Conservation (phyloP, 1,284 basidiomycete genomes). For the Marasmius tenuissimus region DNA sequence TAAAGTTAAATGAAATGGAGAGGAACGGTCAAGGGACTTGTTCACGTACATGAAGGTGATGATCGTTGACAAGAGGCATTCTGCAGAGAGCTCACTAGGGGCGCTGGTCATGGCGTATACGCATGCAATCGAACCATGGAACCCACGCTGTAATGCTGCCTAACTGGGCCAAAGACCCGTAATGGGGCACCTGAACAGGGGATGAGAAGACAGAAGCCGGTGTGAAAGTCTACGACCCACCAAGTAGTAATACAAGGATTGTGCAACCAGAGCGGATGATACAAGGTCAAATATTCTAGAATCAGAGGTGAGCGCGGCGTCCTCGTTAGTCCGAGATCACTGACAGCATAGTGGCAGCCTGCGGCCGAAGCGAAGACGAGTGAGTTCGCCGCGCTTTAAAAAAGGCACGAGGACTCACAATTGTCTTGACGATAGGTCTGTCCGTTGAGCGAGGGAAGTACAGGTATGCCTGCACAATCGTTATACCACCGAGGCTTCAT, state of each 20-base stretch:
- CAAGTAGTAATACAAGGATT: constrained; percentile 27
- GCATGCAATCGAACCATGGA: neutral
- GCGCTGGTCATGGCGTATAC: neutral
- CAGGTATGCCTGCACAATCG: constrained; percentile 28
- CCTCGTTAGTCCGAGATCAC: neutral
- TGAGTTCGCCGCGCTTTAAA: no score
- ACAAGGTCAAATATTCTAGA: constrained; percentile 23
- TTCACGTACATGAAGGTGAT: constrained; percentile 37
- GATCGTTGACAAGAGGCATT: constrained; percentile 36
- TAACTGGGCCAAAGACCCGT: constrained; percentile 24
- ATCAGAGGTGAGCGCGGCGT: neutral
- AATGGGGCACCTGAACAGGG: constrained; percentile 22
- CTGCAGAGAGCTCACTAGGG: constrained; percentile 31
- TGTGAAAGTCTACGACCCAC: constrained; percentile 7
- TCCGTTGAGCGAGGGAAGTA: constrained; percentile 24
- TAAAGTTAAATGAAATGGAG: neutral
- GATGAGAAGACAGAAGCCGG: neutral
- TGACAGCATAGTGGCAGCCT: constrained; percentile 26
- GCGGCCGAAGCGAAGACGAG: no score
- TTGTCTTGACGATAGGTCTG: constrained; percentile 10
- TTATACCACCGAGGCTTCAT: constrained; percentile 23
- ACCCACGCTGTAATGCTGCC: constrained; percentile 12
- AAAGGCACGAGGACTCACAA: neutral
- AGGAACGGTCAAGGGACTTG: neutral
- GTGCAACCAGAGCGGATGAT: constrained; percentile 24